Base-by-base conservation (phyloP, 129 eudicot species). In the Helianthus annuus region DNA sequence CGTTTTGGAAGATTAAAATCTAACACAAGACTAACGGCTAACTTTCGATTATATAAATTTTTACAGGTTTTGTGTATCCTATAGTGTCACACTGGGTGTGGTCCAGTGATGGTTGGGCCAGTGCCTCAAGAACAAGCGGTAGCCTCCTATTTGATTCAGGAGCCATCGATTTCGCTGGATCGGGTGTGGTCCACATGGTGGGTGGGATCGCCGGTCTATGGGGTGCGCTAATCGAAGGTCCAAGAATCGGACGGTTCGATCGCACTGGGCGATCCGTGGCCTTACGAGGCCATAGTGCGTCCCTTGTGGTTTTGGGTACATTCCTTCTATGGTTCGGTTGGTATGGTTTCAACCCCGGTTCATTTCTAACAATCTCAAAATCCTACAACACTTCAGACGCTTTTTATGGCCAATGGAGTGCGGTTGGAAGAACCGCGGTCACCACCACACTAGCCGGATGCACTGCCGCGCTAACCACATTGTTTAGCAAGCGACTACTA, bases 341-440 rank as follows among this genome's bases (percentile, higher is more conserved):
- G 93, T 87, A 87, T 34, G 93, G 93, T 10, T 87, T 87, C 74
- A 87, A 87, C 39, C 93, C 93, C 0, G 94, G 94, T 45, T 88
- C 94, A 9, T 88, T 88, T n/a, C 13, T 88, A 3, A 80, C 85
- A 48, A 88, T 88, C 49, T 49, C 74, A 6, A 85, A 80, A 75
- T 79, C 90, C 0, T 88, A 88, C 9, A 82, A 66, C 34, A 34
- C 78, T 29, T 34, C 66, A 7, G 45, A 66, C 15, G 12, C 40
- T 27, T 82, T 29, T 12, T 85, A 88, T 12, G 90, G 94, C 13
- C 90, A 88, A 71, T 88, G 94, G 94, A 84, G 90, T 4, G 94
- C 85, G 7, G 72, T 88, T 0, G 94, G 94, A 69, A 74, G 94
- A 61, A 88, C 94, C 27, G 94, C 94, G 38, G 90, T 88, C 69